Evolutionary conservation across 495 filamentous ascomycete genomes (phyloP), one percentile per base, ranked within the genome.

Genomic region (Lasiosphaeria ovina): DNA sequence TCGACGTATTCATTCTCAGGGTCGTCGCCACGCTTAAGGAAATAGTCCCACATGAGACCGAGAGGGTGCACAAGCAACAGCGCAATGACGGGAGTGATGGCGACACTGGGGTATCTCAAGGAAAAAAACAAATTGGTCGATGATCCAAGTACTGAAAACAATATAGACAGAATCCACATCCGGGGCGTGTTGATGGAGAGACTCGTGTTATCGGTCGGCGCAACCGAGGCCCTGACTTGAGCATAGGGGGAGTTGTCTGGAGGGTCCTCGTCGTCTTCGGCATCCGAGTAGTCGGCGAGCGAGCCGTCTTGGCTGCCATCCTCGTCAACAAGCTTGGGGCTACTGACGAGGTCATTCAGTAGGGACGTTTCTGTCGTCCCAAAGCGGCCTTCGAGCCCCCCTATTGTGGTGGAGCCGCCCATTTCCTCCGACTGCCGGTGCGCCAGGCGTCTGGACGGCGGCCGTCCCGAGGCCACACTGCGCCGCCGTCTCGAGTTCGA

Each of bases 121-220:
- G 88, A 85, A 76, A 94, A 90, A 71, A 94, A 92, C 35, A 93
- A 74, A 73, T 93, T 94, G 44, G 89, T 91, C 3, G 89, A 87
- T 40, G 89, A 91, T 51, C 90, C 91, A 24, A 93, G 76, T 35
- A 94, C 74, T 8, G 90, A 86, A 68, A 93, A 96, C 11, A 94
- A 66, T 6, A 89, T 77, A 24, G 90, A 91, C 16, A 94, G 67
- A 1, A 80, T 70, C 91, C 91, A 94, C 90, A 94, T 96, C 40
- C 91, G 88, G 16, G 91, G 85, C 3, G 91, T 94, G 72, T 90
- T 93, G 55, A 93, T 91, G 5, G 90, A 93, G 14, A 91, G 76
- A 14, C 81, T 76, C 24, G 79, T 82, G 67, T 94, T 83, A 69
- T 94, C 90, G 12, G 80, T 85, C 4, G 89, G 83, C 7, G 86